Base-by-base conservation (phyloP, 2,329 filamentous ascomycete genomes). In the Calonectria pteridis region DNA sequence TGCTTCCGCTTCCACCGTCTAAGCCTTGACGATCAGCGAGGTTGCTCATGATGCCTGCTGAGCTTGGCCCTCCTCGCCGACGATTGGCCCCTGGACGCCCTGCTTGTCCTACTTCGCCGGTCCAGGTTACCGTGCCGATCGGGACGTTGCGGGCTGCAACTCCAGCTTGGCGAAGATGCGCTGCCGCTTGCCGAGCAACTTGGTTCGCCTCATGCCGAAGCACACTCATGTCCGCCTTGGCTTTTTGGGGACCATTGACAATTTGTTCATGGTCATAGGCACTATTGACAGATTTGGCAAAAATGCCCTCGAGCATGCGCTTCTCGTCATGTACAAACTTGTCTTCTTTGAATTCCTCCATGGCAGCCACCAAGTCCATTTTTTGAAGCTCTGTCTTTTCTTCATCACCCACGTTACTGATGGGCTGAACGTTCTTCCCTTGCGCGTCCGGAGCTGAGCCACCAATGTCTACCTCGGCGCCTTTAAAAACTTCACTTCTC, bases 201-300 rank as follows among this genome's bases (percentile, higher is more conserved):
- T 92, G 91, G 79, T 93, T 93, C 0, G 96, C 96, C 84, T 98
- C 95, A 13, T 92, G 91, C 77, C 95, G 93, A 62, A 98, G 92
- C 77, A 98, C 93, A 29, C 90, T 90, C 6, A 92, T 92, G 80
- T 98, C 94, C 0, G 95, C 94, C 75, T 92, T 90, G 23, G 94
- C 87, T 69, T 92, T 92, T 66, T 91, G 91, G 78, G 92, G 93
- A 49, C 94, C 94, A 77, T 93, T 94, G 79, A 98, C 91, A 79
- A 98, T 98, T 67, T 95, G 91, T 77, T 98, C 97, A 82, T 99
- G 97, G 79, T 98, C 95, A 55, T 98, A 91, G 0, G 96, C 95
- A n/a, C 94, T 95, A 80, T 98, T 95, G 1, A 98, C 94, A 3
- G 95, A 94, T 50, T 93, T 92, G 1, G 95, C 93, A 82, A 98